Conservation (phyloP, 2,329 filamentous ascomycete species). For the Chaetomium sp. region DNA sequence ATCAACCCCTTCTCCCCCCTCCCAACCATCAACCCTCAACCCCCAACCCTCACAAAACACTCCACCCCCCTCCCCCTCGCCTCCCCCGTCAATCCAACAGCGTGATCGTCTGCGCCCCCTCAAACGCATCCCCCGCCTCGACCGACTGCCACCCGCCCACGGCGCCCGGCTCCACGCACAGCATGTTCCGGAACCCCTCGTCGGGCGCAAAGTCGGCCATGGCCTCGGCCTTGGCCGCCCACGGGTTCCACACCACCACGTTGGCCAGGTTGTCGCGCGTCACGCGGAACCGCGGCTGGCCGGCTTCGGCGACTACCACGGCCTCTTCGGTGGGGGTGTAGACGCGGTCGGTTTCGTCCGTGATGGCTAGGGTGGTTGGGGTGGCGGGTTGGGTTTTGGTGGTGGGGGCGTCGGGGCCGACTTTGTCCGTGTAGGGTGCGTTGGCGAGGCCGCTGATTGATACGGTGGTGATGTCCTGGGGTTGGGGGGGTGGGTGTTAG, state of each 20-base stretch:
- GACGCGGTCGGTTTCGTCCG: conserved; percentile 82
- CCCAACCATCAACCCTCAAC: background rate
- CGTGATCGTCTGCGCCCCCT: conserved; percentile 61
- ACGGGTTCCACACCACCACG: conserved; percentile 96
- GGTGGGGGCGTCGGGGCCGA: conserved; percentile 53
- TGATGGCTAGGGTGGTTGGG: conserved; percentile 61
- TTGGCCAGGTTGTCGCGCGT: conserved; percentile 83
- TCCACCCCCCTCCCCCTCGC: background rate
- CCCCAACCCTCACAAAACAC: too few species aligned
- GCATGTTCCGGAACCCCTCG: conserved; percentile 88
- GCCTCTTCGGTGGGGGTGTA: conserved; percentile 71
- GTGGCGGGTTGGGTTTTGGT: conserved; percentile 56
- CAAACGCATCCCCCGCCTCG: conserved; percentile 72
- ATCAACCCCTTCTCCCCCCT: background rate
- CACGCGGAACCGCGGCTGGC: conserved; percentile 68
- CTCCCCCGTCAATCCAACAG: conserved; percentile 29
- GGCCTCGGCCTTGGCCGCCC: conserved; percentile 77
- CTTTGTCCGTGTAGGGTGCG: conserved; percentile 82
- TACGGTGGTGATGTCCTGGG: conserved; percentile 75
- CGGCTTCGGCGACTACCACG: conserved; percentile 63
- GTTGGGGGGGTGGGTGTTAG: background rate
- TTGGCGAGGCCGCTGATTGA: conserved; percentile 74
- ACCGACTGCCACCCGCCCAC: conserved; percentile 82
- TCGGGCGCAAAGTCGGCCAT: conserved; percentile 89
- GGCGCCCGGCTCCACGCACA: conserved; percentile 89